Conservation (phyloP, 2,329 filamentous ascomycete genomes). For the Clonostachys byssicola region DNA sequence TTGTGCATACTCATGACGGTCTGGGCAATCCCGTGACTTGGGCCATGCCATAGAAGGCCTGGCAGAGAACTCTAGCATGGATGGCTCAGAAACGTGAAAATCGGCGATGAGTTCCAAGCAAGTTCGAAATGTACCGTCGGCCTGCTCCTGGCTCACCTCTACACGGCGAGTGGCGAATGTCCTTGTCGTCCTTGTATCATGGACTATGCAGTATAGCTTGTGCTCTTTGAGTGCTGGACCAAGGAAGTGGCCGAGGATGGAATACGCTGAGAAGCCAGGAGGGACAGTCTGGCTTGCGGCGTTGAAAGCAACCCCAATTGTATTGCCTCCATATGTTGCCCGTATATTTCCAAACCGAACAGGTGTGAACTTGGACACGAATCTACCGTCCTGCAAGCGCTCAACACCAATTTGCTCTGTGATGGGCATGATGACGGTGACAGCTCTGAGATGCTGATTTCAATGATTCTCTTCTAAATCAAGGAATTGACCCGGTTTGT, state of each 20-base stretch:
- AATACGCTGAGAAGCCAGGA: conserved; percentile 33
- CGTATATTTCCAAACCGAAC: too few relatives aligned
- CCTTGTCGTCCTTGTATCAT: conserved; percentile 32
- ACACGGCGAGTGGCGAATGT: conserved; percentile 43
- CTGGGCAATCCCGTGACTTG: conserved; percentile 8
- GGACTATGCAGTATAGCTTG: conserved; percentile 27
- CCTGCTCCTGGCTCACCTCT: conserved; percentile 32
- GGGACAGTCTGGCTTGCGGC: conserved; percentile 32
- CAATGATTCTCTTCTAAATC: too few relatives aligned
- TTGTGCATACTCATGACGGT: conserved; percentile 18
- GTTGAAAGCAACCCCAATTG: conserved; percentile 31
- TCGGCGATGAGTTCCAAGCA: conserved; percentile 39
- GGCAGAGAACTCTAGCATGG: conserved; percentile 27
- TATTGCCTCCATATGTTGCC: conserved; percentile 33
- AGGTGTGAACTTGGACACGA: too few relatives aligned
- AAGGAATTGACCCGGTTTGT: too few relatives aligned
- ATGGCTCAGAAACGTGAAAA: conserved; percentile 36
- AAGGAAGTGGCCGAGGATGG: conserved; percentile 37
- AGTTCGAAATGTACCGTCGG: conserved; percentile 24
- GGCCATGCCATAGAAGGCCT: too few relatives aligned
- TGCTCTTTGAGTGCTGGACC: conserved; percentile 35
- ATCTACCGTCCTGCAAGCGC: too few relatives aligned
- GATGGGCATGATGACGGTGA: too few relatives aligned
- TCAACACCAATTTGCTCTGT: too few relatives aligned
- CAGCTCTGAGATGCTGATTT: too few relatives aligned